Evolutionary conservation across 257 asterid genomes (phyloP).

Genomic region (Nicotiana otophora): DNA sequence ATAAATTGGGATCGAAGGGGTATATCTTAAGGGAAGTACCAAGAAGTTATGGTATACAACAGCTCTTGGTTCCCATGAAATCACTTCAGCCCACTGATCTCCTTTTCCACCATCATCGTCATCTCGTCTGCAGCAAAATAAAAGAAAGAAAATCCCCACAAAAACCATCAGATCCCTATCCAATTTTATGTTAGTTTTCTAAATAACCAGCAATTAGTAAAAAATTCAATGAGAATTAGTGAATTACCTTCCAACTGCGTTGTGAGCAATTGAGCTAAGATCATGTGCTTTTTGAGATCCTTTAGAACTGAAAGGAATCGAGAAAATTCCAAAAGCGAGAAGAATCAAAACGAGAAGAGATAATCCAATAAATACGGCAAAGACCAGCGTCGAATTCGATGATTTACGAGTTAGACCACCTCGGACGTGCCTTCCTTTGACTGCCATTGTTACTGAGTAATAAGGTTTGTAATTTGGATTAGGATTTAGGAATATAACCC

Average conservation of each 20-base stretch:
- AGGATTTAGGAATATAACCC: not conserved
- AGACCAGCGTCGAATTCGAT: conserved; percentile 36
- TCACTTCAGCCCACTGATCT: conserved; percentile 89
- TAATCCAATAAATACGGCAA: conserved; percentile 43
- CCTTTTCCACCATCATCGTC: conserved; percentile 41
- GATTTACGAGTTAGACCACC: conserved; percentile 42
- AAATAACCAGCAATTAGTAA: not conserved
- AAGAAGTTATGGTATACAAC: conserved; percentile 68
- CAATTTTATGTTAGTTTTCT: not conserved
- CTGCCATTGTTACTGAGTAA: conserved; percentile 43
- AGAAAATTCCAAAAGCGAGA: conserved; percentile 53
- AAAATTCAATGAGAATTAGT: not conserved
- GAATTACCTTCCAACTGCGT: conserved; percentile 22
- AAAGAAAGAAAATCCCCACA: not conserved
- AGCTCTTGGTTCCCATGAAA: conserved; percentile 99
- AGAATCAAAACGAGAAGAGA: conserved; percentile 50
- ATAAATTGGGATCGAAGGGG: too few relatives aligned
- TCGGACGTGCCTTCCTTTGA: conserved; percentile 58
- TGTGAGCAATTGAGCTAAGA: conserved; percentile 66
- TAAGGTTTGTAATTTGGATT: not conserved
- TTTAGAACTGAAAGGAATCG: conserved; percentile 52
- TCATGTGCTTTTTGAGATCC: conserved; percentile 53
- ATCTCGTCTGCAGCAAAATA: conserved; percentile 33
- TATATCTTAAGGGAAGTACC: conserved; percentile 35
- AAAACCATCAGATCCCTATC: not conserved